phyloP scores from a whole-genome alignment of 176 grass and related monocot genomes.

The Aegilops sharonensis region DNA sequence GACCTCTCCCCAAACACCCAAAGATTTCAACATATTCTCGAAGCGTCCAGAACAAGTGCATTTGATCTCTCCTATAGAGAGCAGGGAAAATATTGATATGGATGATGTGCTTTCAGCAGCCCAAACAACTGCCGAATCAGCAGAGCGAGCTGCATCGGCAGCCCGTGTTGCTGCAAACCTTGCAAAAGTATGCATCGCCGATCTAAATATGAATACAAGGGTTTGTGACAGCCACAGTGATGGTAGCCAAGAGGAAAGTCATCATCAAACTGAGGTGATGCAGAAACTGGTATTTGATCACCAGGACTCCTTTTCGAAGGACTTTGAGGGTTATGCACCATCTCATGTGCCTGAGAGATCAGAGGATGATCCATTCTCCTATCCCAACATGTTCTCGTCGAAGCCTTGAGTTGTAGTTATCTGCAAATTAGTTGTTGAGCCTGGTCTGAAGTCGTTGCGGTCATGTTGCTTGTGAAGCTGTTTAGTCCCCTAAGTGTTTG shows the following conservation, averaged over 20 bases:
- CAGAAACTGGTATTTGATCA: constrained; percentile 57
- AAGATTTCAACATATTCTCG: constrained; percentile 31
- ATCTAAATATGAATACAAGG: constrained; percentile 50
- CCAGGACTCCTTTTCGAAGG: constrained; percentile 61
- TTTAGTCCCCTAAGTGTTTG: constrained; percentile 4
- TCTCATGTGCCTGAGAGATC: constrained; percentile 60
- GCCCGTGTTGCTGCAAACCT: constrained; percentile 83
- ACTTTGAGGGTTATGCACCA: constrained; percentile 16
- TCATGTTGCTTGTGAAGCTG: neutral
- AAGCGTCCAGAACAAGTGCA: constrained; percentile 28
- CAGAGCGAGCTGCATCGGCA: constrained; percentile 62
- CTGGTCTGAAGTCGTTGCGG: neutral
- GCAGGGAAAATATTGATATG: constrained; percentile 50
- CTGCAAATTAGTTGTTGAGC: constrained; percentile 1
- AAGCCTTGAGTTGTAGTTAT: constrained; percentile 36
- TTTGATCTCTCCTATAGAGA: constrained; percentile 6
- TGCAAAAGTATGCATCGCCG: constrained; percentile 59
- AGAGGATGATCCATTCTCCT: constrained; percentile 78
- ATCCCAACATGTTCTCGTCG: constrained; percentile 79
- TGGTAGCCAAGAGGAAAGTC: constrained; percentile 22
- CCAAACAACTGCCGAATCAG: constrained; percentile 66
- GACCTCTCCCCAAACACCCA: constrained; percentile 26
- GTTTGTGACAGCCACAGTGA: constrained; percentile 26
- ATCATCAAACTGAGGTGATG: constrained; percentile 21
- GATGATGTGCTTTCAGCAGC: constrained; percentile 77